Percentiles rank a stretch among this genome's conserved stretches.
phyloP scores from a whole-genome alignment of 2,329 filamentous ascomycete genomes.

The Paracamarosporium sp. region DNA sequence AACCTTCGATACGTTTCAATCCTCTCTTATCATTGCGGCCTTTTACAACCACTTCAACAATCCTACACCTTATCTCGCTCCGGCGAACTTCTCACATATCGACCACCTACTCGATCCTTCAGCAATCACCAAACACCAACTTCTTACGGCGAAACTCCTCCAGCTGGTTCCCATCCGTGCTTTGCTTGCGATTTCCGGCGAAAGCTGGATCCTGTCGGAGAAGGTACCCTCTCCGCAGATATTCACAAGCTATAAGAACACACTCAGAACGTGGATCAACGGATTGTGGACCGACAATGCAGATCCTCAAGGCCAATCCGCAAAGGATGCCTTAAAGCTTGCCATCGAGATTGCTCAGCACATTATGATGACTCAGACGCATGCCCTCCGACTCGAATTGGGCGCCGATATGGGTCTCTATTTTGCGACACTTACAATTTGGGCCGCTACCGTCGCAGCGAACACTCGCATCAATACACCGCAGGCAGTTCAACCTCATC shows the following conservation, averaged over 20 bases:
- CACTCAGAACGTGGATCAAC: slow-evolving; percentile 45
- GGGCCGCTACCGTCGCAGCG: slow-evolving; percentile 40
- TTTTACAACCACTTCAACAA: slow-evolving; percentile 34
- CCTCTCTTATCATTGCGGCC: slow-evolving; percentile 44
- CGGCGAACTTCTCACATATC: slow-evolving; percentile 17
- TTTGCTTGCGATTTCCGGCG: slow-evolving; percentile 52
- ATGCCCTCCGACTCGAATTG: slow-evolving; percentile 25
- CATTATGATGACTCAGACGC: slow-evolving; percentile 25
- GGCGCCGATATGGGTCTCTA: slow-evolving; percentile 45
- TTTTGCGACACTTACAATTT: slow-evolving; percentile 43
- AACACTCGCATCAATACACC: slow-evolving; percentile 21
- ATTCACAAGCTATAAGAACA: slow-evolving; percentile 39
- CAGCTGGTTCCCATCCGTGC: slow-evolving; percentile 49
- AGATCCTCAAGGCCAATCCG: slow-evolving; percentile 16
- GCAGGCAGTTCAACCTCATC: slow-evolving; percentile 14
- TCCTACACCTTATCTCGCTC: slow-evolving; percentile 18
- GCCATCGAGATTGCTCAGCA: slow-evolving; percentile 36
- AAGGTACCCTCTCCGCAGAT: slow-evolving; percentile 45
- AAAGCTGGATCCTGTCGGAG: slow-evolving; percentile 54
- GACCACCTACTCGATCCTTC: slow-evolving; percentile 35
- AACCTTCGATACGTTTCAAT: slow-evolving; percentile 44
- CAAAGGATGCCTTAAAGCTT: slow-evolving; percentile 33
- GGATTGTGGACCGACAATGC: slow-evolving; percentile 29
- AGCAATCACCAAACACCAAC: slow-evolving; percentile 30
- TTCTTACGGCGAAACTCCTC: slow-evolving; percentile 47